Percentiles rank a stretch among this genome's conserved stretches.
Conservation (phyloP, 805 yeast genomes). For the Candida morakotiae region DNA sequence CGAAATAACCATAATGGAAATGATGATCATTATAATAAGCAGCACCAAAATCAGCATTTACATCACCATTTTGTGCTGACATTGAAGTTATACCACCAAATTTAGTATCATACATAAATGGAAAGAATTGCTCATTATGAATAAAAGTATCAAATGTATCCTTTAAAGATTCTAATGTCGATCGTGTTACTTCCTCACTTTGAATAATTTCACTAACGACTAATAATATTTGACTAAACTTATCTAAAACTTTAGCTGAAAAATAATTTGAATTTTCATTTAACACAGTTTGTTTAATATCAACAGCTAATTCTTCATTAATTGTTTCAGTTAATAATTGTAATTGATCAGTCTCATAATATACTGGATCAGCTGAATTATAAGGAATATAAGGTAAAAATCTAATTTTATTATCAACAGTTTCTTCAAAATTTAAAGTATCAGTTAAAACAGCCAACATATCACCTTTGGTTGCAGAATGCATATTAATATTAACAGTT, state of each 20-base stretch:
- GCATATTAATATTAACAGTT: conserved; percentile 39
- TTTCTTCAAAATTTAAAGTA: conserved; percentile 33
- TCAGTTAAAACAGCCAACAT: conserved; percentile 45
- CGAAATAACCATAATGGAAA: conserved; percentile 80
- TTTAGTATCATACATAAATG: conserved; percentile 52
- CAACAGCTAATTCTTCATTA: conserved; percentile 42
- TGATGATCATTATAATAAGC: conserved; percentile 83
- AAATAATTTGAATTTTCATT: conserved; percentile 43
- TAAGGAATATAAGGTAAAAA: conserved; percentile 41
- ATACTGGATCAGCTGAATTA: conserved; percentile 30
- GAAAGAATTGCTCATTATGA: conserved; percentile 40
- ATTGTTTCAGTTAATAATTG: conserved; percentile 42
- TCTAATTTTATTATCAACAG: conserved; percentile 34
- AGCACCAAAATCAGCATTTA: conserved; percentile 60
- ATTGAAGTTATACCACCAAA: conserved; percentile 56
- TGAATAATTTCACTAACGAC: conserved; percentile 46
- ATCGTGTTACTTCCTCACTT: conserved; percentile 33
- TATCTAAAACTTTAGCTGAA: conserved; percentile 52
- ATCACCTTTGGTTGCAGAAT: conserved; percentile 49
- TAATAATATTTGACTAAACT: conserved; percentile 53
- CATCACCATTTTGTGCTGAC: conserved; percentile 41
- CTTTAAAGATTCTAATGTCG: conserved; percentile 34
- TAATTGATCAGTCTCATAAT: too few species aligned
- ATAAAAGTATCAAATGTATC: conserved; percentile 40
- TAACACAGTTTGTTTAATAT: conserved; percentile 39